Base-by-base conservation (phyloP, 148 eudicot species). In the Pouteria glomerata region DNA sequence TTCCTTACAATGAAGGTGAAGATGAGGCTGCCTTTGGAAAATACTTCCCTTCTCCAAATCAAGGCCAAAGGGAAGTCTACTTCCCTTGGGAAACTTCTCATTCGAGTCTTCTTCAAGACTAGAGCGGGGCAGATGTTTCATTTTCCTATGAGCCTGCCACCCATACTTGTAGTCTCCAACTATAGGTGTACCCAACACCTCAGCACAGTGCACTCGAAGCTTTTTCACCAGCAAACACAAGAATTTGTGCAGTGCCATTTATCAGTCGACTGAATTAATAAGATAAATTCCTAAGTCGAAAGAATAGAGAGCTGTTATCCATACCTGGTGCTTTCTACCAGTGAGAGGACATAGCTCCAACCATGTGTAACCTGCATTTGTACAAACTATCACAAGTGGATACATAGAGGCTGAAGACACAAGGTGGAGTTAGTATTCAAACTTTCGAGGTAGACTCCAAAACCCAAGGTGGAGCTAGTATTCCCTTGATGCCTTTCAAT, bases 141-240 rank as follows among this genome's bases (percentile, higher is more conserved):
- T 82, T 60, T 73, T 78, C 72, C 80, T 83, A 78, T 95, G 97
- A 84, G 97, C 97, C 78, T 85, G 93, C 91, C 97, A 84, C 8
- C 97, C 99, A 21, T 95, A 95, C 76, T 95, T 95, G 89, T 84
- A 95, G 82, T 95, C 99, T 74, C 99, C 99, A 18, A 95, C 89
- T 26, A 95, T 95, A 14, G 99, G 99, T 39, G 97, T 95, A 70
- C 97, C 85, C 68, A 95, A 77, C 18, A 95, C 97, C 80, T 91
- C 97, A 0, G 99, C 96, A 79, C 97, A 95, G 73, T 95, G 99
- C 42, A 95, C 97, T 19, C 99, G 92, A 53, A 95, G 90, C 97
- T 93, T 80, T 73, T 69, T 18, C 10, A 0, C 1, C 15, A 11
- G 68, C 29, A 34, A 74, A 23, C 26, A 42, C 34, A 70, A 53